A percentile compares a stretch with the other conserved stretches of the same genome.
These are phyloP conservation scores for Clonostachys byssicola DNA, from an alignment of 2,329 filamentous ascomycete species.

Conservation along the genomic window DNA sequence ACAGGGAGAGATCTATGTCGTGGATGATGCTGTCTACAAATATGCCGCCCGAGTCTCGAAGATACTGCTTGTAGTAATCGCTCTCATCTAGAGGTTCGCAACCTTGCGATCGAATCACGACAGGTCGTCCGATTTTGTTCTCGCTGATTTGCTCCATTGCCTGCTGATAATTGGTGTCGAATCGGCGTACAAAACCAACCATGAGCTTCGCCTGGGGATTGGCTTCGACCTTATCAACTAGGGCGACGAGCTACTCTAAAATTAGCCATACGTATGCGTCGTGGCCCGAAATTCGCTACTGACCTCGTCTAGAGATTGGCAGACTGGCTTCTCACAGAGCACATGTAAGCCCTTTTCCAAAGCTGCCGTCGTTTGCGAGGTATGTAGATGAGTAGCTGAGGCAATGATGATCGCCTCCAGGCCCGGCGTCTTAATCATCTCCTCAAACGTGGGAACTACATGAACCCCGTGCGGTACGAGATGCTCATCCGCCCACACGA, in stretches of 20 bases:
- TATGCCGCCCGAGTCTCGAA: constrained; percentile 60
- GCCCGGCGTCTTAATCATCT: constrained; percentile 38
- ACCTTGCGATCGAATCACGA: constrained; percentile 61
- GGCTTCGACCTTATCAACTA: constrained; percentile 50
- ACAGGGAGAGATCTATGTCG: constrained; percentile 46
- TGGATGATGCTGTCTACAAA: constrained; percentile 70
- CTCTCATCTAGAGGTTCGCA: constrained; percentile 63
- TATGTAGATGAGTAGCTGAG: constrained; percentile 46
- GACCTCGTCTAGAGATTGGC: constrained; percentile 55
- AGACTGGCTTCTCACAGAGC: constrained; percentile 55
- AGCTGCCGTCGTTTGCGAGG: constrained; percentile 50
- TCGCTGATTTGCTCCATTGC: constrained; percentile 47
- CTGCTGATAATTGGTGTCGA: constrained; percentile 62
- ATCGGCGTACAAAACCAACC: constrained; percentile 33
- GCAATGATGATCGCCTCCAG: constrained; percentile 34
- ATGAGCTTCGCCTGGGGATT: constrained; percentile 62
- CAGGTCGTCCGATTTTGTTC: constrained; percentile 54
- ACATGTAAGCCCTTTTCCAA: constrained; percentile 51
- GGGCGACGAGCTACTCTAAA: constrained; percentile 48
- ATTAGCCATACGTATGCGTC: constrained; percentile 9
- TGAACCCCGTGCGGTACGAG: constrained; percentile 38
- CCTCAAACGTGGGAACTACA: constrained; percentile 40
- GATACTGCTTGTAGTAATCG: constrained; percentile 66
- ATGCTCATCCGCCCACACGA: not conserved
- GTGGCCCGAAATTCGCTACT: constrained; percentile 11